Conservation (phyloP, 2,329 filamentous ascomycete genomes). For the Epichloe coenophiala region DNA sequence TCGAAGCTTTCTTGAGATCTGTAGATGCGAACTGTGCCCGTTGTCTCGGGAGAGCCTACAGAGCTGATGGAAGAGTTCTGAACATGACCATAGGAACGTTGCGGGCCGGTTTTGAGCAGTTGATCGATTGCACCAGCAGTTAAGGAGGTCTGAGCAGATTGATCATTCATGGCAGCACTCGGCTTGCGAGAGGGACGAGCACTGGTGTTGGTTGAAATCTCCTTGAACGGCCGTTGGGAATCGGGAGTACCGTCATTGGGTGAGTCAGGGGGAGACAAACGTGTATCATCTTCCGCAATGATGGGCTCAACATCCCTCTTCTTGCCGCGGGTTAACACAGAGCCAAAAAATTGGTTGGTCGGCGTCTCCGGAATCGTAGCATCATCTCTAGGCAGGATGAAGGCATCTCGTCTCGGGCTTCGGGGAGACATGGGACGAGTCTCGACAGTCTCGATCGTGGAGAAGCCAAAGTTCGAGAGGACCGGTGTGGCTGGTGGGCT, state of each 20-base stretch:
- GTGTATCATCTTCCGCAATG: slow-evolving; percentile 53
- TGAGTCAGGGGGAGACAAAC: slow-evolving; percentile 33
- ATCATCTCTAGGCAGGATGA: slow-evolving; percentile 40
- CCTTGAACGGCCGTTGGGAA: slow-evolving; percentile 44
- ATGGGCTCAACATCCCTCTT: slow-evolving; percentile 26
- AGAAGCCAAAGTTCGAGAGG: slow-evolving; percentile 26
- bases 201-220: slow-evolving; percentile 46
- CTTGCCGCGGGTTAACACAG: slow-evolving; percentile 33
- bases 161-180: slow-evolving; percentile 43
- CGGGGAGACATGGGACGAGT: slow-evolving; percentile 32
- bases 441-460: slow-evolving; percentile 30
- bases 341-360: slow-evolving; percentile 28
- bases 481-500: slow-evolving; percentile 14
- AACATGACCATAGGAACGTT: slow-evolving; percentile 14
- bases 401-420: slow-evolving; percentile 40
- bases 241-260: slow-evolving; percentile 34
- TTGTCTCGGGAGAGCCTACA: slow-evolving; percentile 22
- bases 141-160: slow-evolving; percentile 68
- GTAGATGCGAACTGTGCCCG: slow-evolving; percentile 29
- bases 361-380: slow-evolving; percentile 25
- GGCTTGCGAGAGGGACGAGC: slow-evolving; percentile 26
- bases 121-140: slow-evolving; percentile 73
- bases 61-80: slow-evolving; percentile 24
- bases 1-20: slow-evolving; percentile 37
- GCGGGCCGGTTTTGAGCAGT: slow-evolving; percentile 41